Base-by-base conservation (phyloP, 257 asterid species). In the Ajuga chamaepitys region DNA sequence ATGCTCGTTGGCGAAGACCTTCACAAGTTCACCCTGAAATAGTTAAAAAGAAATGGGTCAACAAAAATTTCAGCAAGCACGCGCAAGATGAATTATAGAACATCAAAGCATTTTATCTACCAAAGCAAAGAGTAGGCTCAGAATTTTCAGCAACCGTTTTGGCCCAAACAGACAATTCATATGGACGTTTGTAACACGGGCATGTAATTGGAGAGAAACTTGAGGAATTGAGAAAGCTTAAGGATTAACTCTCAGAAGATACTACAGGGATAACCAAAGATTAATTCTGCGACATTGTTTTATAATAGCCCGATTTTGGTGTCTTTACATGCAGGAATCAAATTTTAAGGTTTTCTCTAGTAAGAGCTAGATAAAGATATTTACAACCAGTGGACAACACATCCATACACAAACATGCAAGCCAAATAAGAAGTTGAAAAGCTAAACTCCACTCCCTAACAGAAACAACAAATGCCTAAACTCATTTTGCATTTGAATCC, bases 21-120 rank as follows among this genome's bases (percentile, higher is more conserved):
- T 89, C 76, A 86, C 95, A 74, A 91, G 95, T 70, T 85, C 94
- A 79, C 99, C 99, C 97, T 92, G 91, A 41, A 83, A 78, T 62
- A 67, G 51, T n/a, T 5, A 46, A 45, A 32, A 75, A 78, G 55
- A 74, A 75, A 38, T 25, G 54, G 70, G 54, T 37, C 57, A 67
- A 74, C 64, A 81, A 65, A 74, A 67, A 28, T 53, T 70, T 52
- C 58, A 44, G 68, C 7, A 13, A 58, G 64, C 50, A 28, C 21
- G 18, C 17, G 25, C n/a, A n/a, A n/a, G 40, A 61, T 21, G n/a
- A 67, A 14, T 56, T 17, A 37, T 53, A 55, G 7, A 70, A 45
- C 41, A 53, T 64, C 20, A 65, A 68, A 47, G 9, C 21, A 70
- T 41, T 55, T 61, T n/a, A 12, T 56, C 62, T 40, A 58, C 46